Evolutionary conservation across 495 filamentous ascomycete genomes (phyloP).

Genomic region (Trichoderma orchidacearum): DNA sequence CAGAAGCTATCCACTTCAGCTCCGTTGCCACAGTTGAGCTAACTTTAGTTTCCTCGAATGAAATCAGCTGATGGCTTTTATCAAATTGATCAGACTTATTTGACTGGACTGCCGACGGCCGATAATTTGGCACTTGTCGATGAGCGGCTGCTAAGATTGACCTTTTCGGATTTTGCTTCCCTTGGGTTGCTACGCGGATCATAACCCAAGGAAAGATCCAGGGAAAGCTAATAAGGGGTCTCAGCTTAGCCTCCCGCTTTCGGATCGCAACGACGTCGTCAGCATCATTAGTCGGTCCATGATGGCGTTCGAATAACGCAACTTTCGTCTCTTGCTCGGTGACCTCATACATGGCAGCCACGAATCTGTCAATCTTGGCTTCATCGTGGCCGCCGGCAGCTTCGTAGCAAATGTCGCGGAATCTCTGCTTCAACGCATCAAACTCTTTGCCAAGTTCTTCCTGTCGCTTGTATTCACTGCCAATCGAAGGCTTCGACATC

Average conservation of each 20-base stretch:
- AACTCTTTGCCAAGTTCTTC: conserved; percentile 65
- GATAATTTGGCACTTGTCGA: neutral
- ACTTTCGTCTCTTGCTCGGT: conserved; percentile 55
- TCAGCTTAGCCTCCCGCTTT: conserved; percentile 27
- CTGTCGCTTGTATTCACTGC: conserved; percentile 70
- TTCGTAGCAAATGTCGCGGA: conserved; percentile 47
- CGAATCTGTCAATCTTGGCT: conserved; percentile 48
- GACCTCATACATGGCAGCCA: conserved; percentile 76
- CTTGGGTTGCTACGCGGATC: conserved; percentile 47
- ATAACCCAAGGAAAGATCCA: conserved; percentile 75
- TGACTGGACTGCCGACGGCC: neutral
- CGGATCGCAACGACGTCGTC: conserved; percentile 17
- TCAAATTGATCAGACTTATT: too few species aligned
- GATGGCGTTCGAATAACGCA: conserved; percentile 32
- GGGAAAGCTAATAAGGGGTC: conserved; percentile 86
- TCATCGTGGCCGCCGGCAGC: conserved; percentile 49
- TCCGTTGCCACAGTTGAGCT: too few species aligned
- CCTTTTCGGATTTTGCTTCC: neutral
- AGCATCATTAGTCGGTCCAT: conserved; percentile 17
- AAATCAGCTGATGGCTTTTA: too few species aligned
- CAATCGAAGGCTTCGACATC: conserved; percentile 49
- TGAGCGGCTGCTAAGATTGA: neutral
- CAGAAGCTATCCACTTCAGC: too few species aligned
- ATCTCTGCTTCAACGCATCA: conserved; percentile 46
- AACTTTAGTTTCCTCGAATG: too few species aligned